Base-by-base conservation (phyloP, 257 asterid genomes). In the Forsythia viridissima region DNA sequence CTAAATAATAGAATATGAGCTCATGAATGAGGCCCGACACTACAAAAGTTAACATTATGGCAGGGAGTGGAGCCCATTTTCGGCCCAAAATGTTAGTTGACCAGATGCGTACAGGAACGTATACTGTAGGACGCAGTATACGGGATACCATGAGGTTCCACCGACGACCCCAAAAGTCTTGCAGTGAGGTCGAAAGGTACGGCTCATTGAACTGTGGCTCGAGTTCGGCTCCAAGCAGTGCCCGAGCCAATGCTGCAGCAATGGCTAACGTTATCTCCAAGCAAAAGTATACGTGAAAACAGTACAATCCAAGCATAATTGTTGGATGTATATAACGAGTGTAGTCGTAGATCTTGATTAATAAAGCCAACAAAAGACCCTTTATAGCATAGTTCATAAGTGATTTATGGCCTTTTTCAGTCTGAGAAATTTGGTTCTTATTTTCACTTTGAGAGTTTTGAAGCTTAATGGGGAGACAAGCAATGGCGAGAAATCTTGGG, bases 121-220 rank as follows among this genome's bases (percentile, higher is more conserved):
- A 94, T 30, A 91, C 91, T 1, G 90, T 79, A 40, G 98, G 97
- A 13, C 94, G 90, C n/a, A 94, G 94, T 21, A 88, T 85, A 15
- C 92, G 85, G 61, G 96, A 84, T 5, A 88, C 97, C 92, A 89
- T 88, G 74, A 91, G 91, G 88, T 94, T 94, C 98, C 98, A 94
- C 68, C 98, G 81, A 4, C 90, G 87, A 5, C 97, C 96, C 98
- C 98, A 94, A 41, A 94, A 94, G 18, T 94, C 91, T 82, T 92
- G 97, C 61, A 94, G 78, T 2, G 98, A 94, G 18, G 89, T 76
- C 10, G 98, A 86, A 6, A 94, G 86, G 75, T 83, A 83, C 18
- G 98, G 97, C 86, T 89, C 93, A 30, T 91, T 46, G 83, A 92
- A 94, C 72, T 93, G 97, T 51, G 98, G 92, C 88, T 94, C 98